Base-by-base conservation (phyloP, 2,329 filamentous ascomycete species). In the Diaporthe amygdali region DNA sequence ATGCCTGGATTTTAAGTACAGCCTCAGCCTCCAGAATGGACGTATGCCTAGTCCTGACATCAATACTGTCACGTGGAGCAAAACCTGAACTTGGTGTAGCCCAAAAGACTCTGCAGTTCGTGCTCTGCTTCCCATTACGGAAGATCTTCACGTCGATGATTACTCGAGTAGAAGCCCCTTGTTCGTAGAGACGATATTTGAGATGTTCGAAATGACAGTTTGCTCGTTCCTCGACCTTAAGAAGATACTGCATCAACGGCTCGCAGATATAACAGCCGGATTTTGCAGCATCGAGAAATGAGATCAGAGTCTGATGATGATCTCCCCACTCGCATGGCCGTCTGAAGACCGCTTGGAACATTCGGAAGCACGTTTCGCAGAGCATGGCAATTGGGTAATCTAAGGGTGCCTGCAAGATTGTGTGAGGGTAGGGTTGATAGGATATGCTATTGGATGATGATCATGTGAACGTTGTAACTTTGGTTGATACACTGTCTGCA, bases 101-200 rank as follows among this genome's bases (percentile, higher is more conserved):
- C 46, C n/a, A 49, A 4, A 49, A 49, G 8, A 2, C 2, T 25
- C 17, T 20, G 46, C 2, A 25, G 12, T 4, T 10, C 10, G 8
- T 25, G 46, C 14, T 4, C 14, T 25, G 3, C 14, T 47, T 12
- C 46, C 5, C 5, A 14, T 15, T 17, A 25, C 20, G 6, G 6
- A 5, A 14, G 4, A 47, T 20, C 10, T 25, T 12, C 2, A 47
- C 25, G 46, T 12, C 2, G 20, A 47, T 17, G 5, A 14, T 6
- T 5, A 47, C 3, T 5, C 1, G 10, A 3, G 10, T 47, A 22
- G 9, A 5, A 49, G 22, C 10, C n/a, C 22, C 9, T 5, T n/a
- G 1, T 3, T 12, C 0, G 8, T 25, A 4, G 9, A 3, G 46
- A 1, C 10, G 10, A 27, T n/a, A 27, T 25, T 5, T 12, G 4